Evolutionary conservation across 768 basidiomycete species (phyloP).

Genomic region (Termitomyces bulborhizus): DNA sequence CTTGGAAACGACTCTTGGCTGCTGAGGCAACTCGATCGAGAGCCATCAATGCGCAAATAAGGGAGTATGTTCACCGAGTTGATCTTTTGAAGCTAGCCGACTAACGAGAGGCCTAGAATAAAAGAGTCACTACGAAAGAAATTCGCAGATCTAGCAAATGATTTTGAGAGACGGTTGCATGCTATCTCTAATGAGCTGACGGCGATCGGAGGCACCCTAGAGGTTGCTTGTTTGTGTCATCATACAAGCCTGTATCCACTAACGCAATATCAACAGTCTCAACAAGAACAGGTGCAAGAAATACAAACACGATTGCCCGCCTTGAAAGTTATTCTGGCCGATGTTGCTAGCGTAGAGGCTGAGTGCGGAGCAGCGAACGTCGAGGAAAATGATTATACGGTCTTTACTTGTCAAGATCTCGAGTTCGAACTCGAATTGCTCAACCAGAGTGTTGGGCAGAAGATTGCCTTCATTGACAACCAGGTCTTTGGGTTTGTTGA

Average conservation of each 20-base stretch:
- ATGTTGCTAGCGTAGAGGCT: constrained; percentile 59
- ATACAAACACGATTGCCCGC: constrained; percentile 66
- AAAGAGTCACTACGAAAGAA: constrained; percentile 74
- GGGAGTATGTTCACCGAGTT: constrained; percentile 53
- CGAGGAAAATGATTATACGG: constrained; percentile 95
- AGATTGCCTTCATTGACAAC: constrained; percentile 95
- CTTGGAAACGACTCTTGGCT: constrained; percentile 67
- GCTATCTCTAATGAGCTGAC: constrained; percentile 67
- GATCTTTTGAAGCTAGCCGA: background rate
- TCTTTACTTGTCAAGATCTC: constrained; percentile 84
- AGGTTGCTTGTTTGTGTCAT: constrained; percentile 35
- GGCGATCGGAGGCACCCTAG: constrained; percentile 67
- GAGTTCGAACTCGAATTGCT: constrained; percentile 85
- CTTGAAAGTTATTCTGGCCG: constrained; percentile 49
- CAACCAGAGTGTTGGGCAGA: constrained; percentile 75
- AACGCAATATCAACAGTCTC: constrained; percentile 39
- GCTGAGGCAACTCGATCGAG: constrained; percentile 76
- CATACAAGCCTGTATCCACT: background rate
- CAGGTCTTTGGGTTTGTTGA: constrained; percentile 47
- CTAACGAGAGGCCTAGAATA: constrained; percentile 44
- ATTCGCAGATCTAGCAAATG: constrained; percentile 74
- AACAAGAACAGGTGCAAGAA: constrained; percentile 60
- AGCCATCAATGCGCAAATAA: constrained; percentile 83
- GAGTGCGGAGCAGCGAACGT: constrained; percentile 85
- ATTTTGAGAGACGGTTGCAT: constrained; percentile 64